phyloP scores from a whole-genome alignment of 345 rosid genomes.

The Syzygium grande region DNA sequence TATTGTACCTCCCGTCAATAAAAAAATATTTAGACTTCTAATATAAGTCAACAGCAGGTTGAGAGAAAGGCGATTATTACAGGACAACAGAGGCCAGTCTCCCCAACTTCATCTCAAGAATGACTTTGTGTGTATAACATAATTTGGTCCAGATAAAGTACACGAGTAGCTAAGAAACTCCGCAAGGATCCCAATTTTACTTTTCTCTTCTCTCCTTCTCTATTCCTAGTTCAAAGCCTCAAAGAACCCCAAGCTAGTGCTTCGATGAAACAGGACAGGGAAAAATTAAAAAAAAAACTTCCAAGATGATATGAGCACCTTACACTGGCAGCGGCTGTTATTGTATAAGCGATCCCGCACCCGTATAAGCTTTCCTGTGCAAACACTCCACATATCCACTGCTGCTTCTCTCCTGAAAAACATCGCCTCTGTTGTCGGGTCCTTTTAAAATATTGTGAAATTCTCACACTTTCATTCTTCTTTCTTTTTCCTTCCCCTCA shows the following conservation, averaged over 20 bases:
- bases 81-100: background rate
- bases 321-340: conserved; percentile 43
- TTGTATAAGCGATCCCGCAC: conserved; percentile 26
- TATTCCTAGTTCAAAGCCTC: background rate
- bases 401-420: conserved; percentile 27
- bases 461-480: background rate
- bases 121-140: background rate
- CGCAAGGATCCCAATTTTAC: background rate
- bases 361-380: conserved; percentile 35
- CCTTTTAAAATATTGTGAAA: background rate
- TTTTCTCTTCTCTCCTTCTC: background rate
- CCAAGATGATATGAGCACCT: conserved; percentile 13
- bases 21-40: background rate
- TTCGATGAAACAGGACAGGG: background rate
- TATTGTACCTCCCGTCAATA: background rate
- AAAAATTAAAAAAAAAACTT: background rate
- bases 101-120: background rate
- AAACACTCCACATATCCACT: conserved; percentile 21
- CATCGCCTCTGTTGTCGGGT: background rate
- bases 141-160: background rate
- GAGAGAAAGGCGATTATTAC: background rate
- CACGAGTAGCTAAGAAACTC: background rate
- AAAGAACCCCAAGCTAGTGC: background rate
- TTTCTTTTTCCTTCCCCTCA: background rate
- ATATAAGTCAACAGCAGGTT: background rate